phyloP scores from a whole-genome alignment of 1,284 basidiomycete genomes.

The Microbotryum silenes-acaulis region DNA sequence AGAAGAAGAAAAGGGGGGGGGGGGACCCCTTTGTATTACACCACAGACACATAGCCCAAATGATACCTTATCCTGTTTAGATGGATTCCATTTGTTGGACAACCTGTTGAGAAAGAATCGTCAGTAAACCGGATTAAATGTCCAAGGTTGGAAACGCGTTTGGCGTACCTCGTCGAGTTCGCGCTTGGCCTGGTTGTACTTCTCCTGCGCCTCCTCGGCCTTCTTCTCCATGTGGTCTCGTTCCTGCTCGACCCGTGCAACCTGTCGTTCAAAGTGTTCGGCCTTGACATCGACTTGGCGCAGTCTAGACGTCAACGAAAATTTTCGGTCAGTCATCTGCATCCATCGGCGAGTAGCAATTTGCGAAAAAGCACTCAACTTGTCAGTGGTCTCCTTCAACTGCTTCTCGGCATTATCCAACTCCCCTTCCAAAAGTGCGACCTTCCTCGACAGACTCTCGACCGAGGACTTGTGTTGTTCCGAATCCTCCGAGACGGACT shows the following conservation, averaged over 20 bases:
- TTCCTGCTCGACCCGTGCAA: constrained; percentile 80
- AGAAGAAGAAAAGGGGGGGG: background rate
- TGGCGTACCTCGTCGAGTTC: constrained; percentile 82
- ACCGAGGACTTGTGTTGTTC: constrained; percentile 66
- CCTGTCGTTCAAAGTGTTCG: constrained; percentile 94
- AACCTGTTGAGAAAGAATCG: constrained; percentile 9
- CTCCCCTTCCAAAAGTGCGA: constrained; percentile 88
- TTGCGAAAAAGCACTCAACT: constrained; percentile 53
- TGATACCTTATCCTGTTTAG: constrained; percentile 3
- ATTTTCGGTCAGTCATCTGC: no score
- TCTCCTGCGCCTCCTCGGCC: constrained; percentile 62
- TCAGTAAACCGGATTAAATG: background rate
- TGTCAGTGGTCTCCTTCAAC: constrained; percentile 91
- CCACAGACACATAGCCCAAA: no score
- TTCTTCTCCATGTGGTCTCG: constrained; percentile 91
- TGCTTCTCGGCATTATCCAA: constrained; percentile 95
- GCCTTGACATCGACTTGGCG: constrained; percentile 98
- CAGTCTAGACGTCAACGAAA: constrained; percentile 55
- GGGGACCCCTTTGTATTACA: no score
- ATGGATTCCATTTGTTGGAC: constrained; percentile 29
- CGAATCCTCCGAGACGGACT: constrained; percentile 61
- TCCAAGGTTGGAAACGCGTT: constrained; percentile 38
- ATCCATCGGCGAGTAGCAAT: background rate
- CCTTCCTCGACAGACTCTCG: constrained; percentile 74
- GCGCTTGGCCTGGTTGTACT: constrained; percentile 66